Base-by-base conservation (phyloP, 805 yeast species). In the Candida parachauliodes region DNA sequence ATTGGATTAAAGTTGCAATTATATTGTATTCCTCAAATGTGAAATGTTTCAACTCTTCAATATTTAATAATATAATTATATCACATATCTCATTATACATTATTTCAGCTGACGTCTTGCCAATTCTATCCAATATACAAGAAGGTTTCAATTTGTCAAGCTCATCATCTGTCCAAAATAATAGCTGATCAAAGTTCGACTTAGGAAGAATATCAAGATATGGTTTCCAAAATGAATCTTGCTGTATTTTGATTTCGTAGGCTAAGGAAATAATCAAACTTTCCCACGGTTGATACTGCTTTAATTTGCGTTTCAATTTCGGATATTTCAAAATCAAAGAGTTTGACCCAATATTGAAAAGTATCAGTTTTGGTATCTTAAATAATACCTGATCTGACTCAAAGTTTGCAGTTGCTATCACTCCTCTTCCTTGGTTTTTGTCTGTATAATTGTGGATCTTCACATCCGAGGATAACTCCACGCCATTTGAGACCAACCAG, bases 1-100 rank as follows among this genome's bases (percentile, higher is more conserved):
- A 76, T 87, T 88, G 77, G 32, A 93, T 85, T 11, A 85, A 61
- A 28, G 88, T 79, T 0, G 95, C 97, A 42, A 84, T 77, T 25
- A 72, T 63, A 47, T 81, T 81, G 55, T 84, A 93, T 8, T 74
- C 76, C 2, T 75, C 80, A 30, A 77, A 53, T 1, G 82, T 56
- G 40, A 55, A 49, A n/a, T 27, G 17, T 4, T 41, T 48, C 5
- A 31, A 10, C 44, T 61, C 58, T 1, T 43, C 32, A 11, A 69
- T 46, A 0, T 62, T 62, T 14, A 76, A 47, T 8, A 36, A 28
- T 2, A 46, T 41, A 7, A 46, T 33, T 2, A 78, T 66, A 8
- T 68, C 54, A 2, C 46, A 47, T 27, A 74, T 57, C 33, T 57
- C 68, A 2, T 64, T 45, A 51, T 72, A 85, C 76, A 82, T 74